Conservation (phyloP, 169 alveolate genomes). For the Eimeria sp. region DNA sequence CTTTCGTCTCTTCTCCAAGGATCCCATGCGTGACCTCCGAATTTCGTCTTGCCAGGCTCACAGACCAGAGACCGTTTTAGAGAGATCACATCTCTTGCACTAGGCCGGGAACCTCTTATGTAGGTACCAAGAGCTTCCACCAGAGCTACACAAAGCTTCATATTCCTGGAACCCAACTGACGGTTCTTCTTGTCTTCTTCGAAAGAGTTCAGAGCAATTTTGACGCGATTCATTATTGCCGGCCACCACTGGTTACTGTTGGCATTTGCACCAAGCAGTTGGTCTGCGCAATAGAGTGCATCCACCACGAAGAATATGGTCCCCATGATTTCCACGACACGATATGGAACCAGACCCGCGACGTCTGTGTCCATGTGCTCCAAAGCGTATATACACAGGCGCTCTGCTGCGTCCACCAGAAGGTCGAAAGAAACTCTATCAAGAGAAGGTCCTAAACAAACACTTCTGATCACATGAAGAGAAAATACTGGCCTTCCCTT, state of each 20-base stretch:
- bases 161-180: background rate
- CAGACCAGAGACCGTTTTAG: conserved; percentile 23
- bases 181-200: too few relatives aligned
- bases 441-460: background rate
- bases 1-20: conserved; percentile 17
- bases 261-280: conserved; percentile 6
- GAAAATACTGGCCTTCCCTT: background rate
- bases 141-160: background rate
- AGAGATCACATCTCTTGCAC: background rate
- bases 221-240: background rate
- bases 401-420: background rate
- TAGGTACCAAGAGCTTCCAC: background rate
- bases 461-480: background rate
- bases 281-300: conserved; percentile 2
- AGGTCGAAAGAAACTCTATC: too few relatives aligned
- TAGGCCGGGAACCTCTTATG: background rate
- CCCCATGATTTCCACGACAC: background rate
- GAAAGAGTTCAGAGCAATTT: background rate
- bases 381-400: background rate
- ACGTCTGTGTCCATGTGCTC: background rate
- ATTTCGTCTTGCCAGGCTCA: background rate
- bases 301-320: background rate
- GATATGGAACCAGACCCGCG: background rate
- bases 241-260: conserved; percentile 26
- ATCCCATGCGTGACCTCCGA: background rate